Conservation (phyloP, 2,329 filamentous ascomycete genomes). For the Pseudopyrenochaeta lycopersici region DNA sequence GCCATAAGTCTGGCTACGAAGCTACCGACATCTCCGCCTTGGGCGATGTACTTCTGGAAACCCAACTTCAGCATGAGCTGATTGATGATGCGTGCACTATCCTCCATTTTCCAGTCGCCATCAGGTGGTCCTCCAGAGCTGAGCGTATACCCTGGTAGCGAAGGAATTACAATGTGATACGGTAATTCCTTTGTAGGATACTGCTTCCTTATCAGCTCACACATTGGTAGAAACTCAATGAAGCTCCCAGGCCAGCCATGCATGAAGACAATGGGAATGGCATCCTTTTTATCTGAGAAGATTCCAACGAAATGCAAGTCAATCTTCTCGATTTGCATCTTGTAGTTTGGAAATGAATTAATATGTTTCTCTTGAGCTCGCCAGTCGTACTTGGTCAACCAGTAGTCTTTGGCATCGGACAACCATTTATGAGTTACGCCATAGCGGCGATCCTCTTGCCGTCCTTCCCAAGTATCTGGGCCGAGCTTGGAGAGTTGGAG, state of each 20-base stretch:
- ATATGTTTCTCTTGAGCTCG: constrained; percentile 52
- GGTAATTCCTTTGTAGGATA: constrained; percentile 62
- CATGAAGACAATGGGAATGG: constrained; percentile 62
- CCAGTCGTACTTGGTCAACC: constrained; percentile 51
- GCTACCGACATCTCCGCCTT: constrained; percentile 67
- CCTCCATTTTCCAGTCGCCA: constrained; percentile 53
- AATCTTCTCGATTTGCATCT: constrained; percentile 53
- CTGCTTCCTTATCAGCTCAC: constrained; percentile 56
- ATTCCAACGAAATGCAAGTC: constrained; percentile 64
- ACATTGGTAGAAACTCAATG: constrained; percentile 65
- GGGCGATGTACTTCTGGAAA: constrained; percentile 63
- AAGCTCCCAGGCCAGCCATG: constrained; percentile 68
- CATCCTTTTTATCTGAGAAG: constrained; percentile 63
- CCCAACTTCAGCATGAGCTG: constrained; percentile 65
- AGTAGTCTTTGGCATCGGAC: constrained; percentile 46
- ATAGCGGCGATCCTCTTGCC: constrained; percentile 34
- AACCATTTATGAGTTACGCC: constrained; percentile 48
- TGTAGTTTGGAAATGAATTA: constrained; percentile 64
- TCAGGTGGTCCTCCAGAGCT: constrained; percentile 58
- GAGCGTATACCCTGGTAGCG: constrained; percentile 65
- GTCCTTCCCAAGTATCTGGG: constrained; percentile 40
- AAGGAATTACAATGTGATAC: constrained; percentile 67
- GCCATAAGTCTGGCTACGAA: constrained; percentile 54
- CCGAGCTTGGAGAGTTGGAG: constrained; percentile 45
- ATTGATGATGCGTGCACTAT: constrained; percentile 59